Evolutionary conservation across 495 filamentous ascomycete species (phyloP).

Genomic region (Aspergillus mulundensis): DNA sequence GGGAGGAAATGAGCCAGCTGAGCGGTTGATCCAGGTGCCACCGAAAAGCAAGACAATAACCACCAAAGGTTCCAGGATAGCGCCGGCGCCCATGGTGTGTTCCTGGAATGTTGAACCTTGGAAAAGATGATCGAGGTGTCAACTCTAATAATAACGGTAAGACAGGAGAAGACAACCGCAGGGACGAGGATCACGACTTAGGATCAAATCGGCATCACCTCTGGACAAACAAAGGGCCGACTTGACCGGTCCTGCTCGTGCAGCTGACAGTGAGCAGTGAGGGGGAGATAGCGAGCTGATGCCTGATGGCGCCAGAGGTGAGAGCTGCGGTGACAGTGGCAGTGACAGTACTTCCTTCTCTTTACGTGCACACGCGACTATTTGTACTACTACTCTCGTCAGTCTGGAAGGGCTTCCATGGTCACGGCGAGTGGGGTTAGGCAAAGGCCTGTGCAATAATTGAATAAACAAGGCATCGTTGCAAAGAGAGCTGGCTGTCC

Average conservation of each 20-base stretch:
- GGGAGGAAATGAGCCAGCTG: slow-evolving; percentile 17
- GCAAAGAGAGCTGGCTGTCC: neutral
- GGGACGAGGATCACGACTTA: neutral
- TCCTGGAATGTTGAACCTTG: neutral
- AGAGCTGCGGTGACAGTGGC: neutral
- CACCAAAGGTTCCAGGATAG: slow-evolving; percentile 50
- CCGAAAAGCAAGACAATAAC: slow-evolving; percentile 55
- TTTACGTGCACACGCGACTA: slow-evolving; percentile 1
- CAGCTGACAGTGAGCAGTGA: neutral
- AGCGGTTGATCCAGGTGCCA: slow-evolving; percentile 56
- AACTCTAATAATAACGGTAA: neutral
- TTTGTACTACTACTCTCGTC: neutral
- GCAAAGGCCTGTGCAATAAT: neutral
- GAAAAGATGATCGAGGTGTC: neutral
- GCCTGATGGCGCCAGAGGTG: neutral
- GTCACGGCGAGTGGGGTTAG: neutral
- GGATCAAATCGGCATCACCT: neutral
- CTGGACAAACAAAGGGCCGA: neutral
- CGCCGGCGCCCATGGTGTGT: slow-evolving; percentile 47
- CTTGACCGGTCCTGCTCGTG: neutral
- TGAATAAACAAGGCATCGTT: neutral
- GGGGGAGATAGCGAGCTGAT: neutral
- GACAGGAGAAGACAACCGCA: neutral
- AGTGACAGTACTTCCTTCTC: slow-evolving; percentile 2
- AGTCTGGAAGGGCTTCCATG: neutral